These are phyloP conservation scores for Leishmania lainsoni DNA, from an alignment of 208 protist species.

Conservation along the genomic window DNA sequence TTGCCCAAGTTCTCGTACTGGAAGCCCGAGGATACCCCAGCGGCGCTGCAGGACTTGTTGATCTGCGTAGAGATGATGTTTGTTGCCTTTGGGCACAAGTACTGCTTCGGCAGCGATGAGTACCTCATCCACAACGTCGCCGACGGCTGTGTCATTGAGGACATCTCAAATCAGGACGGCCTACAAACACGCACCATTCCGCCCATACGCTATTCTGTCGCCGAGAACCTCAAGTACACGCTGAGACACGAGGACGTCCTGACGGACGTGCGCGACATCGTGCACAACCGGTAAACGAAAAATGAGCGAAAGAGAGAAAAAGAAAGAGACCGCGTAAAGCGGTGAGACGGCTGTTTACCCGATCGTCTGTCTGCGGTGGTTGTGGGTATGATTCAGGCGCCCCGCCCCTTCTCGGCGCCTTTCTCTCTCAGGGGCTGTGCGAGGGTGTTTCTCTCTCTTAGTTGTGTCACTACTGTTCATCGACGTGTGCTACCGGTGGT, in stretches of 20 bases:
- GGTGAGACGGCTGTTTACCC: background rate
- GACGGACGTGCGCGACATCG: constrained; percentile 72
- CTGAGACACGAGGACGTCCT: constrained; percentile 86
- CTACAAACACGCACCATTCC: constrained; percentile 52
- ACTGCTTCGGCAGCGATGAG: constrained; percentile 90
- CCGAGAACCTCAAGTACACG: constrained; percentile 84
- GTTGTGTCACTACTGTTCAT: background rate
- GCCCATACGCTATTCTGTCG: constrained; percentile 75
- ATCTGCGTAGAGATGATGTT: constrained; percentile 94
- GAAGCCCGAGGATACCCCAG: constrained; percentile 64
- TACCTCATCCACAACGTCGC: constrained; percentile 40
- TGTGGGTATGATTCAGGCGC: background rate
- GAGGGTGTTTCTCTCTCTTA: background rate
- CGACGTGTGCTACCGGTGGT: background rate
- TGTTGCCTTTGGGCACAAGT: constrained; percentile 88
- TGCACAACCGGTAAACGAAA: constrained; percentile 57
- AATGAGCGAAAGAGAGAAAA: background rate
- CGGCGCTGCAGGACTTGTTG: constrained; percentile 83
- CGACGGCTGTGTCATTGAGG: constrained; percentile 35
- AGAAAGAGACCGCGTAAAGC: background rate
- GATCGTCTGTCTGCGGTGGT: background rate
- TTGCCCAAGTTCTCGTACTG: constrained; percentile 83
- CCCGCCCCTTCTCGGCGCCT: background rate
- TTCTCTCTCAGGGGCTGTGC: background rate
- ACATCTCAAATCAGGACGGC: constrained; percentile 28